phyloP scores from a whole-genome alignment of 352 stramenopile genomes.

The Globisporangium alternatum region DNA sequence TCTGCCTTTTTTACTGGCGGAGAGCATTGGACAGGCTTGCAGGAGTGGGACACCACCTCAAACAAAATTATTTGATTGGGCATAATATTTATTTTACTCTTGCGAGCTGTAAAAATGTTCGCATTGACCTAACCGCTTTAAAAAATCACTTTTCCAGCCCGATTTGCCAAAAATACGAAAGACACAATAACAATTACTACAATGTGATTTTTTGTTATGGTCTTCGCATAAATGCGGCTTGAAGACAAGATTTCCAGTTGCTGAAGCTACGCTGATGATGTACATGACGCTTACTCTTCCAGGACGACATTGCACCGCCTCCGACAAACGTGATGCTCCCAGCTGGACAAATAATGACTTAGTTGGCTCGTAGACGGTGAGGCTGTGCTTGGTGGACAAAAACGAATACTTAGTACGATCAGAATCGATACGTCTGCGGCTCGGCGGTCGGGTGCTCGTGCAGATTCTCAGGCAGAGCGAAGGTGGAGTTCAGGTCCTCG shows the following conservation, averaged over 20 bases:
- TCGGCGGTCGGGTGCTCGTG: not conserved
- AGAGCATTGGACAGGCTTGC: too few relatives aligned
- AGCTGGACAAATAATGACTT: not conserved
- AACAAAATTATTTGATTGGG: not conserved
- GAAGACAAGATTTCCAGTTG: too few relatives aligned
- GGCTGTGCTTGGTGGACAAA: not conserved
- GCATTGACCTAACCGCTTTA: not conserved
- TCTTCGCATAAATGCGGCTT: too few relatives aligned
- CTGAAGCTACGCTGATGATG: too few relatives aligned
- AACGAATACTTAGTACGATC: slow-evolving; percentile 13
- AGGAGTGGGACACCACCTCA: too few relatives aligned
- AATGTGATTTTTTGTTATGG: too few relatives aligned
- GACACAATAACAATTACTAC: too few relatives aligned
- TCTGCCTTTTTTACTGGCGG: too few relatives aligned
- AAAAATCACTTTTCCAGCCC: too few relatives aligned
- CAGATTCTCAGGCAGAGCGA: slow-evolving; percentile 29
- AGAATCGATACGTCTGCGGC: slow-evolving; percentile 5
- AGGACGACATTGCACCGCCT: not conserved
- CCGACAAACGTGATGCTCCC: not conserved
- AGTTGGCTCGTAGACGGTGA: not conserved
- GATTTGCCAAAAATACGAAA: too few relatives aligned
- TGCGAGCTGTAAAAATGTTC: not conserved
- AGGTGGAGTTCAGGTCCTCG: slow-evolving; percentile 36
- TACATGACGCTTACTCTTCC: not conserved
- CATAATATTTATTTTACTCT: not conserved